phyloP scores from a whole-genome alignment of 2,329 filamentous ascomycete genomes.

The Scytalidium lignicola region DNA sequence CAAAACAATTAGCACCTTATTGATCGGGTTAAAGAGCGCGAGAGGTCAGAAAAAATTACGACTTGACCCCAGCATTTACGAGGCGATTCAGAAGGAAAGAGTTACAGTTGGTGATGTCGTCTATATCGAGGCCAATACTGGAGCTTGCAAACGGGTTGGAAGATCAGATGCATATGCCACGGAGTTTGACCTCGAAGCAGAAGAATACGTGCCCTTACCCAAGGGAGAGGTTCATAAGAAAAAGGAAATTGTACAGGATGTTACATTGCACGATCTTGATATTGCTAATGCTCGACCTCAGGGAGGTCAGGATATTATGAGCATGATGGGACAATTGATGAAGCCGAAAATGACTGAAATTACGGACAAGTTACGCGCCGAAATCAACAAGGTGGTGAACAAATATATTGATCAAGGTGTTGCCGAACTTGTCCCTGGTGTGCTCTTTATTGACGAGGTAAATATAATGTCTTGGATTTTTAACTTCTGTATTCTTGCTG shows the following conservation, averaged over 20 bases:
- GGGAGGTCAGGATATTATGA: conserved; percentile 99
- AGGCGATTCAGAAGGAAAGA: conserved; percentile 97
- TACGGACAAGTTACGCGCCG: conserved; percentile 88
- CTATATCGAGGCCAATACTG: conserved; percentile 98
- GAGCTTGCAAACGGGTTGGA: conserved; percentile 94
- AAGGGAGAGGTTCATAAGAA: conserved; percentile 99
- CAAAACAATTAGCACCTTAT: conserved; percentile 91
- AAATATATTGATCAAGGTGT: conserved; percentile 98
- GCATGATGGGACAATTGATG: conserved; percentile 99
- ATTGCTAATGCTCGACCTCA: conserved; percentile 93
- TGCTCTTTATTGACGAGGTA: conserved; percentile 98
- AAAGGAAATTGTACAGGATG: conserved; percentile 99
- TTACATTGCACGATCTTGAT: conserved; percentile 93
- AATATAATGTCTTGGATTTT: conserved; percentile 14
- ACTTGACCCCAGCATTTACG: conserved; percentile 96
- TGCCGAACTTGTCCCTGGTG: conserved; percentile 94
- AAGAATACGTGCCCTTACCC: conserved; percentile 97
- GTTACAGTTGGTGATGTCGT: conserved; percentile 96
- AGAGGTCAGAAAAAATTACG: conserved; percentile 97
- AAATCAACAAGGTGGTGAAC: conserved; percentile 99
- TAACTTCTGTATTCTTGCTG: conserved; percentile 1
- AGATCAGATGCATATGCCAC: conserved; percentile 95
- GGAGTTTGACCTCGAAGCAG: conserved; percentile 96
- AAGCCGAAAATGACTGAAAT: conserved; percentile 99
- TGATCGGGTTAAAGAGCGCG: conserved; percentile 91